Evolutionary conservation across 768 basidiomycete genomes (phyloP).

Genomic region (Exidia glandulosa): DNA sequence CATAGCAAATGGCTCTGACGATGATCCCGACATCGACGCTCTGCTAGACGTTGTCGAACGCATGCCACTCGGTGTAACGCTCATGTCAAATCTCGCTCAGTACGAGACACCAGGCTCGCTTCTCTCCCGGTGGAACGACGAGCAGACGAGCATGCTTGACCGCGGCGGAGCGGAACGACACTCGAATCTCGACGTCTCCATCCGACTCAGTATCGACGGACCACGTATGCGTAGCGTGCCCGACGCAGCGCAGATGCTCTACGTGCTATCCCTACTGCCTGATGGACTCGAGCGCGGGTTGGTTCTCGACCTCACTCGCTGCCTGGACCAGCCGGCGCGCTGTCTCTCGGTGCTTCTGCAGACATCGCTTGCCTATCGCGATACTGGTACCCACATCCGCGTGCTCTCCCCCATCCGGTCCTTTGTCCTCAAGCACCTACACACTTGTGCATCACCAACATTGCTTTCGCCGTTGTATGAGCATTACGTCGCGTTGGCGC

Average conservation of each 20-base stretch:
- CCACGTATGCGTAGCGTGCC: slow-evolving; percentile 16
- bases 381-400: slow-evolving; percentile 9
- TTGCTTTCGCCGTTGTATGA: neutral
- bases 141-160: slow-evolving; percentile 12
- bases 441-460: neutral
- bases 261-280: slow-evolving; percentile 20
- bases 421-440: slow-evolving; percentile 8
- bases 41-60: slow-evolving; percentile 11
- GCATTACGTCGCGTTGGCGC: neutral
- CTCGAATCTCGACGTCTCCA: slow-evolving; percentile 20
- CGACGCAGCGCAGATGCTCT: slow-evolving; percentile 16
- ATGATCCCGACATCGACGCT: slow-evolving; percentile 11
- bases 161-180: slow-evolving; percentile 11
- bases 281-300: slow-evolving; percentile 10
- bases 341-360: slow-evolving; percentile 10
- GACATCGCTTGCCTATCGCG: slow-evolving; percentile 11
- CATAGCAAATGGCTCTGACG: slow-evolving; percentile 11
- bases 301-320: neutral
- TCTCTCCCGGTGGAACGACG: slow-evolving; percentile 10
- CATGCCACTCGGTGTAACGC: slow-evolving; percentile 12
- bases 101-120: slow-evolving; percentile 10
- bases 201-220: slow-evolving; percentile 20
- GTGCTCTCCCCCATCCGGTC: slow-evolving; percentile 15
- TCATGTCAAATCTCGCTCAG: slow-evolving; percentile 13
- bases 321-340: slow-evolving; percentile 6